A percentile compares a stretch with the other conserved stretches of the same genome.
Evolutionary conservation across 192 early-diverging fungal genomes (phyloP).

Genomic region (Coemansia sp.): DNA sequence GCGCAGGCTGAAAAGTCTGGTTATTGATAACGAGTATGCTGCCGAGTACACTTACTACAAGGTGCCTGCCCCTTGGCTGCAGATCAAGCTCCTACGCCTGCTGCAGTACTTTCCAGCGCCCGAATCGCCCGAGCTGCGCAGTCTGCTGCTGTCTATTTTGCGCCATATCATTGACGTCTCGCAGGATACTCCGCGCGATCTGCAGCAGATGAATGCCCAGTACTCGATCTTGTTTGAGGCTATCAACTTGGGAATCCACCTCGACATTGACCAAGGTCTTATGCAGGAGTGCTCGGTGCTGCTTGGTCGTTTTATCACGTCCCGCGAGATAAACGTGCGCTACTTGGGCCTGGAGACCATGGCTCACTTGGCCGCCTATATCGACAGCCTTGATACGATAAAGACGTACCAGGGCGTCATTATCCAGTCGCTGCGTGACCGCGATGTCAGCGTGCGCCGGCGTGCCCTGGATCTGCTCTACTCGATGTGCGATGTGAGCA

Average conservation of each 20-base stretch:
- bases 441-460: constrained; percentile 94
- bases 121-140: constrained; percentile 57
- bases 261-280: constrained; percentile 83
- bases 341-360: constrained; percentile 97
- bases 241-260: constrained; percentile 89
- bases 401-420: constrained; percentile 83
- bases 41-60: constrained; percentile 95
- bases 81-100: constrained; percentile 90
- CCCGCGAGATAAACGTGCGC: constrained; percentile 96
- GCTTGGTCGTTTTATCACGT: constrained; percentile 84
- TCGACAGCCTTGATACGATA: constrained; percentile 78
- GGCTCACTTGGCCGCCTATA: constrained; percentile 83
- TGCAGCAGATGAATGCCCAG: constrained; percentile 97
- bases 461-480: constrained; percentile 93
- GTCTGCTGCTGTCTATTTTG: constrained; percentile 67
- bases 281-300: constrained; percentile 79
- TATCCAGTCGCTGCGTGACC: constrained; percentile 87
- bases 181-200: constrained; percentile 87
- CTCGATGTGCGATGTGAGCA: constrained; percentile 91
- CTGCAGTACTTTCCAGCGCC: constrained; percentile 94
- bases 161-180: constrained; percentile 80
- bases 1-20: constrained; percentile 74
- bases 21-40: constrained; percentile 77
- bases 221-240: constrained; percentile 97
- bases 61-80: constrained; percentile 96